Evolutionary conservation across 805 yeast species (phyloP), one percentile per base, ranked within the genome.

Genomic region (Metschnikowia peoriensis): DNA sequence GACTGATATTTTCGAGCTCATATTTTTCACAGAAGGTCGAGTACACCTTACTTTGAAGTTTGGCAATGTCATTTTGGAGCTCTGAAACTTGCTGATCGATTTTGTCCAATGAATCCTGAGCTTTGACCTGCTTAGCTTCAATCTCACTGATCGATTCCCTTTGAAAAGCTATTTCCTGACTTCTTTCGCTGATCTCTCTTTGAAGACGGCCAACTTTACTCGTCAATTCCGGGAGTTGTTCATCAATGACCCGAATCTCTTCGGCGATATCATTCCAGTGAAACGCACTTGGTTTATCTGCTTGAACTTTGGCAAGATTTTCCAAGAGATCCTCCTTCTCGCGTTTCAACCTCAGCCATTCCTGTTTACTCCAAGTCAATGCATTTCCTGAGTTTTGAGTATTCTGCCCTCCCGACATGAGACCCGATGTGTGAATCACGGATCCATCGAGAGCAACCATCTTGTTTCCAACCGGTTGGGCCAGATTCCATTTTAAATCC

Each of bases 331-430:
- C 75, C 38, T 81, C 83, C 52, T 83, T 83, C 41, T 74, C 62
- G 28, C 70, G 74, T 51, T 71, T 77, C 57, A 91, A 72, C 22
- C 76, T 71, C 47, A 77, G 79, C 58, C 81, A 79, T 59, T 85
- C 88, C 41, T 81, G 78, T 62, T 86, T 89, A 65, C 85, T 90
- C 96, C 96, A 89, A 56, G 81, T 77, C 51, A 71, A 56, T 10
- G 58, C 51, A 0, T 66, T 62, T 11, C 77, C 74, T n/a, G 75
- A 68, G 17, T 59, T 64, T 39, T 74, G 74, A n/a, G 75, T 75
- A 6, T 82, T 76, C 29, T 76, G 71, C 58, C 97, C 97, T 66
- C 97, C 97, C 8, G 97, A 87, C 96, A 94, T 89, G 38, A 91
- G 75, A 7, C 97, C 97, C 5, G 93, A 85, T 61, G 83, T 84